Evolutionary conservation across 345 rosid species (phyloP).

Genomic region (Linum trigynum): DNA sequence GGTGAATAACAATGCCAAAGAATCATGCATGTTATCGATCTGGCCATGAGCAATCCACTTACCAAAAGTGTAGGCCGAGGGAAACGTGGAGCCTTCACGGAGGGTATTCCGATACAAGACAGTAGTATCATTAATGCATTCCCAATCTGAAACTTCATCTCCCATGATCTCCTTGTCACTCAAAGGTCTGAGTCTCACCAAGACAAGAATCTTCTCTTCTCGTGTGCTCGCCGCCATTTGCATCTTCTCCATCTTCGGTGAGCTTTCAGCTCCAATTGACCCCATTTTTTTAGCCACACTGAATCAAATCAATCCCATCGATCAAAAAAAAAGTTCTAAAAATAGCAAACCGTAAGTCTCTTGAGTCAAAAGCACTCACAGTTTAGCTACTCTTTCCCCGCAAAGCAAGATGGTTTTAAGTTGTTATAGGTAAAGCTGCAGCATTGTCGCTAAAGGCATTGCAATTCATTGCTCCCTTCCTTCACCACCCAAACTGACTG

Average conservation of each 20-base stretch:
- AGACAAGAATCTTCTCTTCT: slow-evolving; percentile 84
- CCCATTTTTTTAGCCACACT: slow-evolving; percentile 45
- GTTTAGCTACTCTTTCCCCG: slow-evolving; percentile 19
- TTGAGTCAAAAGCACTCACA: slow-evolving; percentile 13
- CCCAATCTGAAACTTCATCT: slow-evolving; percentile 89
- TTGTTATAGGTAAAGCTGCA: slow-evolving; percentile 31
- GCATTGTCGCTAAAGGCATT: slow-evolving; percentile 26
- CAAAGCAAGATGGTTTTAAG: too few species aligned
- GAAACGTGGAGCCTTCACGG: slow-evolving; percentile 90
- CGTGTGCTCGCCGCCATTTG: slow-evolving; percentile 41
- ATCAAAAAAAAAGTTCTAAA: too few species aligned
- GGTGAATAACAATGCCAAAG: background rate
- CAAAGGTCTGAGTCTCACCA: slow-evolving; percentile 92
- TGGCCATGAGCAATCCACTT: slow-evolving; percentile 12
- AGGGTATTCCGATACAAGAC: slow-evolving; percentile 83
- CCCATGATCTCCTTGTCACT: slow-evolving; percentile 69
- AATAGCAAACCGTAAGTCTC: background rate
- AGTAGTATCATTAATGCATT: slow-evolving; percentile 79
- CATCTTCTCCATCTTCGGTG: slow-evolving; percentile 61
- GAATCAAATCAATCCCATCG: slow-evolving; percentile 16
- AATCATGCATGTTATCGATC: background rate
- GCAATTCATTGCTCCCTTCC: background rate
- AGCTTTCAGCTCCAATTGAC: slow-evolving; percentile 65
- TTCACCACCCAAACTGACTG: slow-evolving; percentile 25
- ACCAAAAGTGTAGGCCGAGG: slow-evolving; percentile 88